Evolutionary conservation across 441 rosid genomes (phyloP).

Genomic region (Biscutella auriculata): DNA sequence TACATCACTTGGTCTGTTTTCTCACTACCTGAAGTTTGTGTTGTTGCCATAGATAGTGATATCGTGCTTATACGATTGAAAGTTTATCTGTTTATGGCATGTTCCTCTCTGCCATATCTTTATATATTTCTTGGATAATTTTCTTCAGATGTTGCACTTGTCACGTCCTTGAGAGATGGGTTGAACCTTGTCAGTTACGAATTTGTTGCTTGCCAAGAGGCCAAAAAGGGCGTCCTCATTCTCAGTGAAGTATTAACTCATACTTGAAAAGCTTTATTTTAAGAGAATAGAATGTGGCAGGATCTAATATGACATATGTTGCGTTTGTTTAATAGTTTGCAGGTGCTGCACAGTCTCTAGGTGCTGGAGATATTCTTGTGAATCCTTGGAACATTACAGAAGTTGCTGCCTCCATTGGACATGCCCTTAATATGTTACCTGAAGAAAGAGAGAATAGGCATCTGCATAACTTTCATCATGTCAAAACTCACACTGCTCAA

Average conservation of each 20-base stretch:
- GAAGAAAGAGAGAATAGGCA: slow-evolving; percentile 93
- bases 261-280: not conserved
- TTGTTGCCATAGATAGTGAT: not conserved
- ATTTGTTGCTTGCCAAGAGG: slow-evolving; percentile 96
- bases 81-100: no score
- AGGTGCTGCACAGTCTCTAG: slow-evolving; percentile 98
- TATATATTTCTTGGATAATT: slow-evolving; percentile 3
- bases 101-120: slow-evolving; percentile 5
- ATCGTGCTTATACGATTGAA: not conserved
- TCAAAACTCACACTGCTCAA: slow-evolving; percentile 84
- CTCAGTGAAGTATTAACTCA: slow-evolving; percentile 76
- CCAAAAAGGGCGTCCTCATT: slow-evolving; percentile 95
- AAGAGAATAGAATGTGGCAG: no score
- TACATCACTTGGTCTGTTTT: slow-evolving; percentile 84
- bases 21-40: not conserved
- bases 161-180: slow-evolving; percentile 95
- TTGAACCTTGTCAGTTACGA: slow-evolving; percentile 99
- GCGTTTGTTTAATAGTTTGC: slow-evolving; percentile 56
- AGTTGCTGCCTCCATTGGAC: slow-evolving; percentile 89
- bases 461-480: slow-evolving; percentile 63
- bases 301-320: no score
- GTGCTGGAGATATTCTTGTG: slow-evolving; percentile 98
- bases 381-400: slow-evolving; percentile 99
- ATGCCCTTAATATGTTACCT: slow-evolving; percentile 69
- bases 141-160: slow-evolving; percentile 84